A percentile compares a stretch with the other conserved stretches of the same genome.
phyloP scores from a whole-genome alignment of 495 filamentous ascomycete genomes.

The Glonium stellatum region DNA sequence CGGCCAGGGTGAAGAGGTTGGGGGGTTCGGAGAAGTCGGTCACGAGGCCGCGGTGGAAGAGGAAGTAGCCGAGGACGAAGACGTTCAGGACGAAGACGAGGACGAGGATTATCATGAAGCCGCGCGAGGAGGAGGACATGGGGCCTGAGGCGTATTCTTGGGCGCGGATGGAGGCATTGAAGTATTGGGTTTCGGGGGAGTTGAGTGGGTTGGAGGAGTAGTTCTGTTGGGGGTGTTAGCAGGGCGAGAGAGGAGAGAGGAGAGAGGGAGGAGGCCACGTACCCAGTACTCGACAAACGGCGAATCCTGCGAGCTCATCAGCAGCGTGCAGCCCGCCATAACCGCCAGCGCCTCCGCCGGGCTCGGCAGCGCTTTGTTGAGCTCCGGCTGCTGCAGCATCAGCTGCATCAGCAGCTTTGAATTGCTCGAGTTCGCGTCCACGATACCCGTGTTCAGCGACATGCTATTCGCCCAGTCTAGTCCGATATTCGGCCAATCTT shows the following conservation, averaged over 20 bases:
- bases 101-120: slow-evolving; percentile 58
- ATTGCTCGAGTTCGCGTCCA: slow-evolving; percentile 52
- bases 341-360: slow-evolving; percentile 62
- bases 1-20: slow-evolving; percentile 61
- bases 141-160: slow-evolving; percentile 59
- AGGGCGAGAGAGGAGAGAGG: not conserved
- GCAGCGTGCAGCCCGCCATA: slow-evolving; percentile 55
- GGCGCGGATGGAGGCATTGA: slow-evolving; percentile 50
- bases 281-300: slow-evolving; percentile 53
- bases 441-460: slow-evolving; percentile 53
- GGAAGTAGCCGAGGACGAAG: slow-evolving; percentile 52
- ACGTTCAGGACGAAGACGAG: slow-evolving; percentile 57
- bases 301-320: slow-evolving; percentile 45
- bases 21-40: slow-evolving; percentile 71
- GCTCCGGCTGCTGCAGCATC: slow-evolving; percentile 28
- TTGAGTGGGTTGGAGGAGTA: slow-evolving; percentile 37
- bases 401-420: slow-evolving; percentile 56
- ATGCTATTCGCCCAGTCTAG: slow-evolving; percentile 50
- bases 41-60: slow-evolving; percentile 48
- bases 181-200: slow-evolving; percentile 42
- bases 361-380: slow-evolving; percentile 48
- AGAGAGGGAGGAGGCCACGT: not conserved
- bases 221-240: slow-evolving; percentile 27
- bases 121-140: slow-evolving; percentile 47
- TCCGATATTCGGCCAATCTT: slow-evolving; percentile 56